Conservation (phyloP, 169 alveolate species). For the Sarcocystis neurona region DNA sequence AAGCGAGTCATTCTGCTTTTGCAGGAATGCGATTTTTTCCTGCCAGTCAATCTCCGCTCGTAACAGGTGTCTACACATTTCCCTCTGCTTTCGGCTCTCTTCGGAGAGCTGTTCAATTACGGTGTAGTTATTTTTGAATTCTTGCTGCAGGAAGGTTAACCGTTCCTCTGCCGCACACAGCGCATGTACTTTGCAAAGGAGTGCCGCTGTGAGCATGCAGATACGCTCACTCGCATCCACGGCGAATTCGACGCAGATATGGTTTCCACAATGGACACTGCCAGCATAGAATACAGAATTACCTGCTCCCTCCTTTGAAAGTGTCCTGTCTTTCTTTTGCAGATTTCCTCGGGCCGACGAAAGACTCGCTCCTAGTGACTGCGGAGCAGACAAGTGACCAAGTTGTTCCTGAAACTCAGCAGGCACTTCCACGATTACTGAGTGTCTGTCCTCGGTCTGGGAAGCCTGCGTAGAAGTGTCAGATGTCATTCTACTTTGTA, state of each 20-base stretch:
- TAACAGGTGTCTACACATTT: not conserved
- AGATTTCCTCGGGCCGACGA: too few relatives aligned
- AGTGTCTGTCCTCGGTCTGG: not conserved
- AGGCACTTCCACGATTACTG: not conserved
- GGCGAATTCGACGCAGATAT: too few relatives aligned
- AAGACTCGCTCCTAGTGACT: too few relatives aligned
- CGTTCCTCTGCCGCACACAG: not conserved
- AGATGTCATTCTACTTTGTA: not conserved
- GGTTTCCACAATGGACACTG: too few relatives aligned
- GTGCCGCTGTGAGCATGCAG: slow-evolving; percentile 14
- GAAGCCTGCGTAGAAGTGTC: slow-evolving; percentile 15
- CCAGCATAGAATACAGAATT: too few relatives aligned
- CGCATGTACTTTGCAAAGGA: not conserved
- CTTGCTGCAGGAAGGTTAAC: not conserved
- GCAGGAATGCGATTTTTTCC: not conserved
- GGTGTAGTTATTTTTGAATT: not conserved
- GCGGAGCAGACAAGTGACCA: too few relatives aligned
- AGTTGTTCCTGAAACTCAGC: not conserved
- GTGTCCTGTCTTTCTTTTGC: too few relatives aligned
- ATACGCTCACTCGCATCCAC: not conserved
- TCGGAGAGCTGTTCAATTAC: not conserved
- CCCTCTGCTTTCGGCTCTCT: not conserved
- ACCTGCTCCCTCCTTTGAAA: too few relatives aligned
- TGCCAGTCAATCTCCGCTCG: not conserved
- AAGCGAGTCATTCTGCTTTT: not conserved